Base-by-base conservation (phyloP, 2,329 filamentous ascomycete genomes). In the Cryphonectria nitschkei region DNA sequence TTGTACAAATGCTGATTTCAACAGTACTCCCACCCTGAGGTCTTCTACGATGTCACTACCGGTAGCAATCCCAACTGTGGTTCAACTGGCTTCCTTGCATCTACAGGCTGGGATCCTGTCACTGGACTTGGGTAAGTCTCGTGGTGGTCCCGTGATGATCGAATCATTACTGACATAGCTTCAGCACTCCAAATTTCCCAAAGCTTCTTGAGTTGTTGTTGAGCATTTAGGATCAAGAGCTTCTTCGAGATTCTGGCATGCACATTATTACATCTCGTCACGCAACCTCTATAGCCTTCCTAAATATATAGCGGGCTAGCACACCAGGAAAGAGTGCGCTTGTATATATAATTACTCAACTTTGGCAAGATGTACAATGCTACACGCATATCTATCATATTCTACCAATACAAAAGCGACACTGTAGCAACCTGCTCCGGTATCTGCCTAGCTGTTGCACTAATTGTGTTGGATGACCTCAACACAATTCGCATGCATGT, bases 51-150 rank as follows among this genome's bases (percentile, higher is more conserved):
- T 66, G 70, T 79, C 7, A 75, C 74, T 16, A 70, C 54, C 1
- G 78, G 78, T 8, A 72, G 71, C 52, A 80, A 78, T 69, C 78
- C 79, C 2, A 78, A 78, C 34, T 80, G 79, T 58, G 74, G 74
- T 34, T 78, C 76, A 9, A 65, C 73, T 11, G 79, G 79, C 0
- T 80, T 80, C 70, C 72, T 73, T 1, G 78, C 77, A 2, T 71
- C 73, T 32, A 61, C 72, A 58, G 77, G 77, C n/a, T 78, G 77
- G 77, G 77, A 78, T 62, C 77, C 77, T 0, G 70, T 74, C 13
- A 75, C 74, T 4, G 76, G 76, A 2, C 72, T 77, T n/a, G 76
- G 76, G 69, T 68, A 64, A 56, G 67, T 56, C 8, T n/a, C 32
- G 22, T 41, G 13, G 37, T 9, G 8, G 8, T 32, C 43, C 26